A percentile compares a stretch with the other conserved stretches of the same genome.
These are phyloP conservation scores for Clohesyomyces aquaticus DNA, from an alignment of 495 filamentous ascomycete species.

Conservation along the genomic window DNA sequence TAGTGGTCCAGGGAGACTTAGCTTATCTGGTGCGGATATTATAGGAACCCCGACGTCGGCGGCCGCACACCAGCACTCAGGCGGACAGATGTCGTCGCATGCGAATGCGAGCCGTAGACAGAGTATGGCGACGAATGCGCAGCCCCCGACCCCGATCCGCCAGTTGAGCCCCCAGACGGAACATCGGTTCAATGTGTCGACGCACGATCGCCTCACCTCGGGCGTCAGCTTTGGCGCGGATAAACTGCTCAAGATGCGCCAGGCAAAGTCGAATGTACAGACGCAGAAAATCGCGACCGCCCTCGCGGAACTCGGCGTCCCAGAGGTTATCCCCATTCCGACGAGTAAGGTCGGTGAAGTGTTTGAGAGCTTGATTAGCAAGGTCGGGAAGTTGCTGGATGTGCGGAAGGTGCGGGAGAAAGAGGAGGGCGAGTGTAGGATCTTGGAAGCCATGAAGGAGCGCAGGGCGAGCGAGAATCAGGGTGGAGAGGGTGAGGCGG, in stretches of 20 bases:
- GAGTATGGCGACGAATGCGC: slow-evolving; percentile 6
- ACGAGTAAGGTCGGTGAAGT: slow-evolving; percentile 76
- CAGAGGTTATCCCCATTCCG: slow-evolving; percentile 78
- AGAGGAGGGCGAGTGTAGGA: slow-evolving; percentile 77
- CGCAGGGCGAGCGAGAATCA: slow-evolving; percentile 20
- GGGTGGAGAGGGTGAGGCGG: slow-evolving; percentile 20
- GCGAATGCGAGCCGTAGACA: slow-evolving; percentile 15
- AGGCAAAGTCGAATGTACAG: slow-evolving; percentile 80
- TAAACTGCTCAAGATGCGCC: slow-evolving; percentile 76
- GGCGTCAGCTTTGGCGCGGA: slow-evolving; percentile 82
- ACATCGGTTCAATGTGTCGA: slow-evolving; percentile 76
- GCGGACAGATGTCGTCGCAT: slow-evolving; percentile 3
- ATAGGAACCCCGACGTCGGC: slow-evolving; percentile 31
- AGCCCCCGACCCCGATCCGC: slow-evolving; percentile 57
- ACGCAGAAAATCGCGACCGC: slow-evolving; percentile 77
- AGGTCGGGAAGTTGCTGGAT: slow-evolving; percentile 77
- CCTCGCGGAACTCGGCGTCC: slow-evolving; percentile 78
- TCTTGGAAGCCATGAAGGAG: slow-evolving; percentile 60
- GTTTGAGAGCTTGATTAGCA: slow-evolving; percentile 77
- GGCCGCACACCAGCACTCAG: too few species aligned
- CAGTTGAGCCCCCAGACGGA: slow-evolving; percentile 77
- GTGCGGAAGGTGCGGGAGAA: slow-evolving; percentile 83
- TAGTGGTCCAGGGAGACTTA: slow-evolving; percentile 28
- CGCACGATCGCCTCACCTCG: slow-evolving; percentile 79
- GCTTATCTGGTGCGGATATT: slow-evolving; percentile 29